Percentiles rank a stretch among this genome's conserved stretches.
Conservation (phyloP, 371 early-diverging fungal species). For the Capillidium heterosporum region DNA sequence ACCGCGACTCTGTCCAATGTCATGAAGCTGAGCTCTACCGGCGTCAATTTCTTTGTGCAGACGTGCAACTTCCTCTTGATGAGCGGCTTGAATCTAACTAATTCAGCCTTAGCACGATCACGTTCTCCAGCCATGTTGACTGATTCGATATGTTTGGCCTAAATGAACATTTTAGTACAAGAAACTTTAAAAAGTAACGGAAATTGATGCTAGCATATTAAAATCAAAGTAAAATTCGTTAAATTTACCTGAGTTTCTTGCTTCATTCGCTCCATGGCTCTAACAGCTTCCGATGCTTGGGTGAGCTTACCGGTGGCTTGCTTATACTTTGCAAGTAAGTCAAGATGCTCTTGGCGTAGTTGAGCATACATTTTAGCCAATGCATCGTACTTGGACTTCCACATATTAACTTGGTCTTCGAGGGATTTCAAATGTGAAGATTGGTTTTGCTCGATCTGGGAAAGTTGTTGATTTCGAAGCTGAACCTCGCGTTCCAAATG, state of each 20-base stretch:
- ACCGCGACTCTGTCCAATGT: conserved; percentile 53
- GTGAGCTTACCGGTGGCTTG: conserved; percentile 60
- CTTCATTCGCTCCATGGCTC: conserved; percentile 55
- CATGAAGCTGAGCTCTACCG: conserved; percentile 49
- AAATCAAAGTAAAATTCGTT: too few relatives aligned
- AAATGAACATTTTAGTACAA: not conserved
- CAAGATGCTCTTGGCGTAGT: conserved; percentile 89
- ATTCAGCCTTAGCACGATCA: conserved; percentile 55
- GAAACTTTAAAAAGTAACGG: too few relatives aligned
- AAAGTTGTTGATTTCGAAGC: conserved; percentile 41
- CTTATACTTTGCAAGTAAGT: conserved; percentile 73
- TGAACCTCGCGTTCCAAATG: conserved; percentile 61
- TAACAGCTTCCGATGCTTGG: conserved; percentile 52
- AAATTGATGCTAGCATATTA: too few relatives aligned
- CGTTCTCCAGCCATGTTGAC: conserved; percentile 65
- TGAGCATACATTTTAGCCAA: conserved; percentile 88
- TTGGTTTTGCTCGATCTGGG: conserved; percentile 47
- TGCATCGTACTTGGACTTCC: conserved; percentile 82
- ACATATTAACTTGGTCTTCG: conserved; percentile 61
- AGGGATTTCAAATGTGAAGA: conserved; percentile 54
- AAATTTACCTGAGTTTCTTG: conserved; percentile 31
- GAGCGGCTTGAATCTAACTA: conserved; percentile 38
- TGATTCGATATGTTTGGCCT: conserved; percentile 57
- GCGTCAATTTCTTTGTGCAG: conserved; percentile 61
- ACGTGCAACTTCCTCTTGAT: conserved; percentile 59